A percentile compares a stretch with the other conserved stretches of the same genome.
These are phyloP conservation scores for Prunus persica DNA, from an alignment of 306 rosid species.

Conservation along the genomic window Prunus_persica_NCBIv2 NC_034012.1:13452501-13453000, in stretches of 20 bases:
- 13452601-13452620: slow-evolving; percentile 55
- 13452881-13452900: background rate
- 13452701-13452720: background rate
- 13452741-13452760: background rate
- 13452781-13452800: background rate
- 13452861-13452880: background rate
- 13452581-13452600: slow-evolving; percentile 49
- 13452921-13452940: background rate
- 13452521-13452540: slow-evolving; percentile 30
- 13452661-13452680: slow-evolving; percentile 17
- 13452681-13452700: background rate
- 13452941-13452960: background rate
- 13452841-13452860: background rate
- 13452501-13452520: background rate
- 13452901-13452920: background rate
- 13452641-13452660: slow-evolving; percentile 62
- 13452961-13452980: background rate
- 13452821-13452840: background rate
- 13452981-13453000: background rate
- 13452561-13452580: slow-evolving; percentile 62
- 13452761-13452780: background rate
- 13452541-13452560: slow-evolving; percentile 60
- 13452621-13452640: slow-evolving; percentile 60
- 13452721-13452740: too few relatives aligned
- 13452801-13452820: background rate